Percentiles rank a stretch among this genome's conserved stretches.
These are phyloP conservation scores for Yarrowia hollandica DNA, from an alignment of 805 yeast species.

Conservation along the genomic window DNA sequence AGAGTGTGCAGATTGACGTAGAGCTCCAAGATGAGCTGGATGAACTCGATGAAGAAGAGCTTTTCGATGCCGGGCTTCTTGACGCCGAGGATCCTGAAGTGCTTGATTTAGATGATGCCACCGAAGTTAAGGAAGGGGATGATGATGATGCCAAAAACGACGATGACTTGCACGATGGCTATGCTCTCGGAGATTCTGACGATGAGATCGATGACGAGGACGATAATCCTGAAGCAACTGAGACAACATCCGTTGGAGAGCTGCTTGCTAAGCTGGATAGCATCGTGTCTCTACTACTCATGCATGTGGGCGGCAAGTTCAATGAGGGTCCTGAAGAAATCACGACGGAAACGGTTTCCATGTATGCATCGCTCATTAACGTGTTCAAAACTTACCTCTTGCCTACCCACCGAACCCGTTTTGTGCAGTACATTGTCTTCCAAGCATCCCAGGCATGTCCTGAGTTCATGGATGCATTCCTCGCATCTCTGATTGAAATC, in stretches of 20 bases:
- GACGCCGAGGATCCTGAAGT: conserved; percentile 12
- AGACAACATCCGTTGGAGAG: conserved; percentile 39
- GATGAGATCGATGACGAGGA: conserved; percentile 41
- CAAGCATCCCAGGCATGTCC: conserved; percentile 77
- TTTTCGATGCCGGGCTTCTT: conserved; percentile 35
- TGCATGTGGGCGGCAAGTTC: conserved; percentile 51
- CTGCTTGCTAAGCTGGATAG: conserved; percentile 72
- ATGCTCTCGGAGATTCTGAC: conserved; percentile 40
- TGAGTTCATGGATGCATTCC: conserved; percentile 79
- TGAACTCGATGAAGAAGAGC: conserved; percentile 63
- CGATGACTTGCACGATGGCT: conserved; percentile 40
- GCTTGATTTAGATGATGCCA: conserved; percentile 36
- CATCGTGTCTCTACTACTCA: conserved; percentile 59
- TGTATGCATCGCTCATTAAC: conserved; percentile 72
- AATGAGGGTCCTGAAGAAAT: conserved; percentile 48
- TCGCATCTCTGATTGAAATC: conserved; percentile 78
- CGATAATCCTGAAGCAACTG: conserved; percentile 41
- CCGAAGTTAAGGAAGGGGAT: conserved; percentile 38
- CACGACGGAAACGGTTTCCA: conserved; percentile 62
- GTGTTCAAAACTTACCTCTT: conserved; percentile 78
- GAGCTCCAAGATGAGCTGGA: conserved; percentile 86
- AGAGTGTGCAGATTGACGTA: conserved; percentile 82
- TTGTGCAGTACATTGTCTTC: conserved; percentile 82
- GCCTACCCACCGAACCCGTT: conserved; percentile 89
- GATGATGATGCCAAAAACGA: too few species aligned